Conservation (phyloP, 768 basidiomycete species). For the Xerocomellus intermedius region DNA sequence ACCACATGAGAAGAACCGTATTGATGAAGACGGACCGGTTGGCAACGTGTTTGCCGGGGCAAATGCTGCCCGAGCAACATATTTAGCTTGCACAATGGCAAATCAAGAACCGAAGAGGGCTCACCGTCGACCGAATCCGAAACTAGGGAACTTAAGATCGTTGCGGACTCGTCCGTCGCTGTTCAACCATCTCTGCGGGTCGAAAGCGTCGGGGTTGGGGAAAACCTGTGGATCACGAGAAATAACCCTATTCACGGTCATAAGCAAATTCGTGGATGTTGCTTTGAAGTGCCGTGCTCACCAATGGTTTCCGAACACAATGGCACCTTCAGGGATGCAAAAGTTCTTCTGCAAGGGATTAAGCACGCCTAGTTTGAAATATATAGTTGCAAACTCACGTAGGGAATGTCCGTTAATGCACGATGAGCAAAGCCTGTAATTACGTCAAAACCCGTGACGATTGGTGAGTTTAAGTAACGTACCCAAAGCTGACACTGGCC, state of each 20-base stretch:
- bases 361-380: neutral
- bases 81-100: neutral
- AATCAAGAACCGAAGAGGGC: neutral
- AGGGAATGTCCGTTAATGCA: constrained; percentile 61
- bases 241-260: constrained; percentile 40
- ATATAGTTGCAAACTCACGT: constrained; percentile 38
- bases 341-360: constrained; percentile 29
- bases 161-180: constrained; percentile 42
- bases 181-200: constrained; percentile 56
- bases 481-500: constrained; percentile 38
- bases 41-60: constrained; percentile 63
- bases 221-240: constrained; percentile 57
- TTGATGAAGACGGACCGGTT: constrained; percentile 65
- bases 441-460: too few relatives aligned
- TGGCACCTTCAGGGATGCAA: constrained; percentile 37
- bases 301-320: constrained; percentile 40
- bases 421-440: constrained; percentile 67
- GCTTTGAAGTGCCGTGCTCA: neutral
- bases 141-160: constrained; percentile 51
- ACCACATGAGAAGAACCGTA: constrained; percentile 61
- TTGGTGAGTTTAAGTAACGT: too few relatives aligned
- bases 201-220: constrained; percentile 57
- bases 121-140: constrained; percentile 53
- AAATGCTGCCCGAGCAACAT: constrained; percentile 42
- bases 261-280: neutral